Evolutionary conservation across 2,329 filamentous ascomycete genomes (phyloP), one percentile per base, ranked within the genome.

Genomic region (Cercospora berteroae): DNA sequence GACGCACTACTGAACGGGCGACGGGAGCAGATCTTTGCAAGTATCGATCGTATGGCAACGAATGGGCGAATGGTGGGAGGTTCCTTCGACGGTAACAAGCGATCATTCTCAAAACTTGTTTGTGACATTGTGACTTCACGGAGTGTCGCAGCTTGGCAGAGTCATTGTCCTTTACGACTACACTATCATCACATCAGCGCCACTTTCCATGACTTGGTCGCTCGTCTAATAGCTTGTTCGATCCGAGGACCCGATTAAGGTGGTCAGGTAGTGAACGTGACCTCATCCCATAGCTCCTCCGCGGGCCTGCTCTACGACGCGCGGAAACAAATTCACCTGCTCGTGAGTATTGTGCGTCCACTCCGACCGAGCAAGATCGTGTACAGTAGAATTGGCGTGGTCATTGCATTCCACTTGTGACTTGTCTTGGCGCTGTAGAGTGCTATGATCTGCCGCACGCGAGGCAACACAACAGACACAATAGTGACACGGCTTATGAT

Each of bases 391-490:
- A 27, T 13, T 23, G 48, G 20, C 18, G 48, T 52, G 4, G 2
- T 1, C 48, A 25, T 52, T 23, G 48, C 48, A 13, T 3, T 10
- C 10, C 18, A 48, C 42, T 48, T 20, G 9, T 48, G 16, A 9
- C 12, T 52, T 13, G 48, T 52, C 20, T 52, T 27, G 48, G 48
- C 48, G 12, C 23, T 27, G 48, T 25, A 8, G 10, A 25, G 20
- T 57, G 55, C 8, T 6, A 33, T n/a, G 55, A 57, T 57, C 25
- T 57, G 13, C 18, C 25, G 55, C 55, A 57, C n/a, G 55, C 55
- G 55, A 57, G 29, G 55, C 55, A 57, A 33, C 55, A 57, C 55
- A 57, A 23, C 55, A 57, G 25, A 33, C 55, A 33, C 55, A 20
- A n/a, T n/a, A 29, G 55, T 57, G 55, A 31, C 55, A 57, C 13